Evolutionary conservation across 257 asterid species (phyloP), one percentile per base, ranked within the genome.

Genomic region (Nicotiana paniculata): DNA sequence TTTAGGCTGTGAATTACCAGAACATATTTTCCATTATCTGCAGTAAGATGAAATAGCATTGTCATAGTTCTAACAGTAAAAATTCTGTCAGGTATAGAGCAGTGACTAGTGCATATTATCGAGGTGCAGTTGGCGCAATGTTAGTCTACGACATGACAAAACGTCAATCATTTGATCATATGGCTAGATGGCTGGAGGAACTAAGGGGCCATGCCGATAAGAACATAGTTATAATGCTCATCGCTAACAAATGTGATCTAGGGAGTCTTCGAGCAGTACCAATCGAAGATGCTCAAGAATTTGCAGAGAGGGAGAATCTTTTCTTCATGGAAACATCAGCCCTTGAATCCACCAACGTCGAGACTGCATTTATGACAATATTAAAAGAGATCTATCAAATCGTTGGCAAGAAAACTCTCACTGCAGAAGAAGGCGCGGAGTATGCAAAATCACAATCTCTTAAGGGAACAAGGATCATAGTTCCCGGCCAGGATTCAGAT

Each of bases 91-190:
- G 98, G 92, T 94, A 94, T 77, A 89, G 98, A 79, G 98, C 98
- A 3, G 97, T 94, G 65, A 94, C 98, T 64, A 94, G 97, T 63
- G 97, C 98, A 46, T 94, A 94, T 82, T 94, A 94, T 86, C 89
- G 98, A 67, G 98, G 97, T 2, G 98, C 98, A n/a, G 98, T 92
- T 11, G 98, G 98, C 11, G 98, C 98, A 62, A 94, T 94, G 97
- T 64, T 94, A 79, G 96, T 94, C 0, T 94, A 92, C 10, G 98
- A 94, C 85, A 89, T 94, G 89, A 82, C 98, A 7, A 94, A 94
- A 82, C 96, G 97, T 0, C 98, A 92, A 78, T 94, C 98, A 4
- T 94, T 94, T 69, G 98, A 94, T 67, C 95, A 94, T 90, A 94
- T 94, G 93, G 97, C 96, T 1, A 86, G 93, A 79, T 94, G 98